These are phyloP conservation scores for Rossbeevera mucosa DNA, from an alignment of 768 basidiomycete genomes.

Conservation along the genomic window DNA sequence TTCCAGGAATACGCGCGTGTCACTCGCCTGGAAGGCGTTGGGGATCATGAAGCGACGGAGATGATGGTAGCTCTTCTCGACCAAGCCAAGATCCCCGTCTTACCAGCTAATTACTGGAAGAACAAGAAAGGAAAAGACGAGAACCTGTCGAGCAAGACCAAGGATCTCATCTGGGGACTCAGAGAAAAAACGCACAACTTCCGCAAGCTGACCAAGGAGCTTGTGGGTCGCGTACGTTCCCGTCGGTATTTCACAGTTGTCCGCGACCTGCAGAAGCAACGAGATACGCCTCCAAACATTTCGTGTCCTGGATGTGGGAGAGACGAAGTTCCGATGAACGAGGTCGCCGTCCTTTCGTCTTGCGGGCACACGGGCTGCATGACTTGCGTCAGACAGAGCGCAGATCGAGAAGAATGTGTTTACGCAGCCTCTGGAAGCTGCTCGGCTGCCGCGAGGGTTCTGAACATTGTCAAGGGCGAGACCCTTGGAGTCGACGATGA, in stretches of 20 bases:
- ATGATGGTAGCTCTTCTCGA: conserved; percentile 56
- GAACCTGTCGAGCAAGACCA: conserved; percentile 48
- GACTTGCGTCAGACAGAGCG: conserved; percentile 65
- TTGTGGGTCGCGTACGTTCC: conserved; percentile 85
- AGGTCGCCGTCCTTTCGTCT: conserved; percentile 82
- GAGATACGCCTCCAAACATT: conserved; percentile 52
- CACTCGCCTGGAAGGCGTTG: conserved; percentile 58
- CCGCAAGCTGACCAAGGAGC: conserved; percentile 78
- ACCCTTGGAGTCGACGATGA: conserved; percentile 79
- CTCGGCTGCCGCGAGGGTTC: conserved; percentile 70
- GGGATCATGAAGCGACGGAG: conserved; percentile 72
- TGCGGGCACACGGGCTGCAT: conserved; percentile 89
- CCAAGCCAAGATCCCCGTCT: conserved; percentile 48
- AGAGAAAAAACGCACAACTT: conserved; percentile 86
- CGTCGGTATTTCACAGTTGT: conserved; percentile 90
- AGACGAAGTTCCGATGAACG: conserved; percentile 52
- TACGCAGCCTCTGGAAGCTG: conserved; percentile 66
- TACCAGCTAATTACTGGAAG: conserved; percentile 32
- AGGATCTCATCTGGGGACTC: conserved; percentile 71
- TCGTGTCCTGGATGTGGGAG: conserved; percentile 61
- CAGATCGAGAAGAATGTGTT: conserved; percentile 78
- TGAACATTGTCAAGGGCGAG: conserved; percentile 79
- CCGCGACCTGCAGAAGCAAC: conserved; percentile 79
- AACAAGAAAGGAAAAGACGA: conserved; percentile 54
- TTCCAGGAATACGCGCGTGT: conserved; percentile 76